phyloP scores from a whole-genome alignment of 306 rosid species.

The Prunus salicina region DNA sequence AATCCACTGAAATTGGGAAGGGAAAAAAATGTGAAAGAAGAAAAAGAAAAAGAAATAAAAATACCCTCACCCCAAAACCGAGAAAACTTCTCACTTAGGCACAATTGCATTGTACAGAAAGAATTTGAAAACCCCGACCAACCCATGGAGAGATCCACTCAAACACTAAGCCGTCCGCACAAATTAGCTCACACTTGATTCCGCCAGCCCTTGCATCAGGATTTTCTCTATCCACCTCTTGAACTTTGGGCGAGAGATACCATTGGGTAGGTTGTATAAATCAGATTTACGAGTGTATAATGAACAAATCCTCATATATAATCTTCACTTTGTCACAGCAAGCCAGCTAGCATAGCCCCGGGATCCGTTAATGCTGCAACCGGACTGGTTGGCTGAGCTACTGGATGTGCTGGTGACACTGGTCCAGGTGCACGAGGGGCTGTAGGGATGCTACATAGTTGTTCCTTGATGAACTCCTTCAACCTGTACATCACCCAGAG shows the following conservation, averaged over 20 bases:
- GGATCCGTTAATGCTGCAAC: conserved; percentile 67
- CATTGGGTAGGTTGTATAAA: conserved; percentile 51
- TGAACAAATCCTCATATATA: conserved; percentile 41
- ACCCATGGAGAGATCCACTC: conserved; percentile 47
- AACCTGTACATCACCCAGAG: conserved; percentile 47
- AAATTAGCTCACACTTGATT: conserved; percentile 48
- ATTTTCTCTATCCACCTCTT: conserved; percentile 37
- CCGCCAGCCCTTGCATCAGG: conserved; percentile 81
- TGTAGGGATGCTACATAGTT: conserved; percentile 59
- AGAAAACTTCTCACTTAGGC: conserved; percentile 46
- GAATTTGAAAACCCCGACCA: conserved; percentile 67
- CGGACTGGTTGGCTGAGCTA: conserved; percentile 46
- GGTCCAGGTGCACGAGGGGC: conserved; percentile 38
- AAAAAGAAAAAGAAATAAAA: background rate
- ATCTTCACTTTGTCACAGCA: conserved; percentile 54
- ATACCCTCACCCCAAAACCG: conserved; percentile 45
- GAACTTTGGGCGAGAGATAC: conserved; percentile 30
- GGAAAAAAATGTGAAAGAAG: conserved; percentile 13
- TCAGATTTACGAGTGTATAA: conserved; percentile 64
- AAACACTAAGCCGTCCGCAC: conserved; percentile 49
- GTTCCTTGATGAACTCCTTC: conserved; percentile 96
- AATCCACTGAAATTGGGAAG: conserved; percentile 28
- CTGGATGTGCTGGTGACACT: conserved; percentile 48
- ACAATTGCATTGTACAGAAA: conserved; percentile 72
- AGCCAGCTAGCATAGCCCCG: conserved; percentile 95